A percentile compares a stretch with the other conserved stretches of the same genome.
These are phyloP conservation scores for Globisporangium sylvaticum DNA, from an alignment of 352 stramenopile genomes.

Conservation along the genomic window DNA sequence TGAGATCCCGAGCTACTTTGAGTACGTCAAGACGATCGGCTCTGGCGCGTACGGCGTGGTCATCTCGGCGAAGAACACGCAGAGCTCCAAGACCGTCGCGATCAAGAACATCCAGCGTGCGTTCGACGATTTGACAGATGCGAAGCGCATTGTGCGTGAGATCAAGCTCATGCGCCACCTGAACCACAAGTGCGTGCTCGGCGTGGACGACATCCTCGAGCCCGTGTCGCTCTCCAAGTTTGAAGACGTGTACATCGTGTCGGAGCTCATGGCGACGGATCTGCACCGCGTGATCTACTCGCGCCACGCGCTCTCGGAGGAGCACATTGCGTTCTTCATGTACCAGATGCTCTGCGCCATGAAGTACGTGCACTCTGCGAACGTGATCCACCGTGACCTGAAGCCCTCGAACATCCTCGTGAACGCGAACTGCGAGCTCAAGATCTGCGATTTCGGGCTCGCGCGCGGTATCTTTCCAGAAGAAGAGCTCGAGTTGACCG, in stretches of 20 bases:
- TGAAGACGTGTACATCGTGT: conserved; percentile 89
- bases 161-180: conserved; percentile 93
- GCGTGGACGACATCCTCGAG: conserved; percentile 75
- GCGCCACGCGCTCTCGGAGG: conserved; percentile 73
- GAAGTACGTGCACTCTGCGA: conserved; percentile 91
- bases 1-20: conserved; percentile 72
- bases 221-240: conserved; percentile 67
- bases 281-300: conserved; percentile 90
- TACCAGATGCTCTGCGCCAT: conserved; percentile 91
- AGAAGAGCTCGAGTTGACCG: conserved; percentile 50
- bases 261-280: conserved; percentile 89
- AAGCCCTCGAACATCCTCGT: conserved; percentile 98
- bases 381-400: conserved; percentile 95
- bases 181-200: conserved; percentile 87
- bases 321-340: conserved; percentile 89
- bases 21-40: conserved; percentile 86
- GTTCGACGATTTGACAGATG: conserved; percentile 98
- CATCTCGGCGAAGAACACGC: conserved; percentile 63
- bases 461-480: conserved; percentile 63
- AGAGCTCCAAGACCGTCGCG: conserved; percentile 39
- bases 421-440: conserved; percentile 90
- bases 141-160: conserved; percentile 98
- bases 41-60: conserved; percentile 91
- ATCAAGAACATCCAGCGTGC: conserved; percentile 95
- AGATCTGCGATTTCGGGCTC: conserved; percentile 91